A percentile compares a stretch with the other conserved stretches of the same genome.
Evolutionary conservation across 73 alveolate genomes (phyloP).

Genomic region (Symbiodinium natans): DNA sequence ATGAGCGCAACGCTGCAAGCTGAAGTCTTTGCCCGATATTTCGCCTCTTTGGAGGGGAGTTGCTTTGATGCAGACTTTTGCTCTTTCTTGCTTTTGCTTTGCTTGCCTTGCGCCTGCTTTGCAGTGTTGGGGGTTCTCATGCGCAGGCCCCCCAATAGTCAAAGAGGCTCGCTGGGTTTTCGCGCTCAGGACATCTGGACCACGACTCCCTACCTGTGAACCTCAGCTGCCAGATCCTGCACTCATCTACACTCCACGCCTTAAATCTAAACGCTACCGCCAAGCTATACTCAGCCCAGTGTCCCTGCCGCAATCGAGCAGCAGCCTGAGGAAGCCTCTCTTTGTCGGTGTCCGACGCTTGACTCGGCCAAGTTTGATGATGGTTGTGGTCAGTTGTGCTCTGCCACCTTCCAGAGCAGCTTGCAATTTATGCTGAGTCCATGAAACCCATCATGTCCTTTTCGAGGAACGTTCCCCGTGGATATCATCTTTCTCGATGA

Average conservation of each 20-base stretch:
- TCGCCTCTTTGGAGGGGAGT: conserved; percentile 81
- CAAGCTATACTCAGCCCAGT: too few relatives aligned
- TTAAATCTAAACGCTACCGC: too few relatives aligned
- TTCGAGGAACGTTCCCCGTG: not conserved
- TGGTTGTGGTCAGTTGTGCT: not conserved
- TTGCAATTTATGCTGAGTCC: not conserved
- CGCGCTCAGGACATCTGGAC: not conserved
- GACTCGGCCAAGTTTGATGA: not conserved
- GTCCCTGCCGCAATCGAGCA: too few relatives aligned
- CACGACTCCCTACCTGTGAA: not conserved
- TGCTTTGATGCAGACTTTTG: not conserved
- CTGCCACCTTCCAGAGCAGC: too few relatives aligned
- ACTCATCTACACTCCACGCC: too few relatives aligned
- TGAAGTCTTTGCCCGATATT: conserved; percentile 96
- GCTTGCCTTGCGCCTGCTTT: too few relatives aligned
- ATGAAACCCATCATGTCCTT: too few relatives aligned
- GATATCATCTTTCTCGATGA: not conserved
- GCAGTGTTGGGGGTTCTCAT: too few relatives aligned
- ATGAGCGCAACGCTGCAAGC: conserved; percentile 98
- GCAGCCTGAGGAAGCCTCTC: not conserved
- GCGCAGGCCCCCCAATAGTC: too few relatives aligned
- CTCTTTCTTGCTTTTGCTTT: not conserved
- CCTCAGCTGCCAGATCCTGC: not conserved
- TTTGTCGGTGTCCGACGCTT: conserved; percentile 8
- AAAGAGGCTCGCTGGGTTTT: too few relatives aligned